phyloP scores from a whole-genome alignment of 208 protist species.

The Wallacemonas sp. region DNA sequence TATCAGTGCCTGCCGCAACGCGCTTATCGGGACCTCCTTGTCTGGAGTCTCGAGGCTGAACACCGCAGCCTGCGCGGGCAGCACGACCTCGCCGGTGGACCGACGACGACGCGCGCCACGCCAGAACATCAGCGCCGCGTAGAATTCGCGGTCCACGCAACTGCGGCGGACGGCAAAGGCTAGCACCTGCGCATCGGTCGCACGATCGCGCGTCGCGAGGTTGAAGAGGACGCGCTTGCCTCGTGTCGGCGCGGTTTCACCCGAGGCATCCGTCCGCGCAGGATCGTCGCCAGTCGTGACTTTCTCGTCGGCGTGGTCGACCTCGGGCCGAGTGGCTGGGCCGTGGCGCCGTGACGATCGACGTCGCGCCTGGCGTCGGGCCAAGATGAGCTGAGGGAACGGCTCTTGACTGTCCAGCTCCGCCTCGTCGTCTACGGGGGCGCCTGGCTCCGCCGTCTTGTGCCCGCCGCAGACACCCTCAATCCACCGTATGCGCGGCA shows the following conservation, averaged over 20 bases:
- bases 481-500: slow-evolving; percentile 62
- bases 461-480: slow-evolving; percentile 45
- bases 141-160: slow-evolving; percentile 50
- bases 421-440: slow-evolving; percentile 32
- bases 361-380: slow-evolving; percentile 4
- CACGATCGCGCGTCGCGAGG: slow-evolving; percentile 31
- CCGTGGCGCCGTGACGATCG: not conserved
- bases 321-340: not conserved
- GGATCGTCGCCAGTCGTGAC: not conserved
- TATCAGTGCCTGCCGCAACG: slow-evolving; percentile 44
- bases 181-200: slow-evolving; percentile 64
- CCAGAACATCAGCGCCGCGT: slow-evolving; percentile 30
- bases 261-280: not conserved
- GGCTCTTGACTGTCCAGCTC: slow-evolving; percentile 10
- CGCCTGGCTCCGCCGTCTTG: not conserved
- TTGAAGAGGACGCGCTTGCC: slow-evolving; percentile 59
- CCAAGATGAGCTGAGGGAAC: slow-evolving; percentile 54
- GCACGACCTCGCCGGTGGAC: not conserved
- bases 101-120: not conserved
- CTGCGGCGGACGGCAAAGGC: slow-evolving; percentile 67
- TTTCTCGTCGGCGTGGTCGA: not conserved
- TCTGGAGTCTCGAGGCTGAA: slow-evolving; percentile 47
- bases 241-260: not conserved
- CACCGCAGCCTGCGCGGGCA: slow-evolving; percentile 4
- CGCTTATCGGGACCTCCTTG: slow-evolving; percentile 47